A percentile compares a stretch with the other conserved stretches of the same genome.
These are phyloP conservation scores for Cordyceps cateniannulata DNA, from an alignment of 2,329 filamentous ascomycete genomes.

Conservation along the genomic window DNA sequence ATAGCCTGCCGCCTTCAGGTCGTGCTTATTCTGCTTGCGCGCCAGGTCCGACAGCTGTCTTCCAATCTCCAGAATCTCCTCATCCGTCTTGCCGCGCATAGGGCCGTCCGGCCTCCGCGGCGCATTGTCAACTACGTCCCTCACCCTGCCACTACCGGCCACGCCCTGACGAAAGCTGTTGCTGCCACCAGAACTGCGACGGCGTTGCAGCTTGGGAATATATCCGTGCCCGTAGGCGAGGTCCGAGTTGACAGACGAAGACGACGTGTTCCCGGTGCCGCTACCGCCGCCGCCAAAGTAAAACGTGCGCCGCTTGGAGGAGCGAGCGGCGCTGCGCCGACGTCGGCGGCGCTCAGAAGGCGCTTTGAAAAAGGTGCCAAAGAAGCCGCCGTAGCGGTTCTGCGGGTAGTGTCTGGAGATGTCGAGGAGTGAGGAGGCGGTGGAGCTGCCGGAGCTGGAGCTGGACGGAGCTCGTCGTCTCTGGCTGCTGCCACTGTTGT, in stretches of 20 bases:
- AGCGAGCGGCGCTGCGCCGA: constrained; percentile 12
- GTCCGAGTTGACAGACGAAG: constrained; percentile 61
- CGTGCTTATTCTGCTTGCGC: constrained; percentile 43
- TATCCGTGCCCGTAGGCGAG: constrained; percentile 61
- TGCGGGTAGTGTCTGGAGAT: constrained; percentile 51
- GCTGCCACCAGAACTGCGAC: constrained; percentile 14
- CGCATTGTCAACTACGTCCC: neutral
- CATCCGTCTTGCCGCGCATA: constrained; percentile 39
- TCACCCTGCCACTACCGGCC: neutral
- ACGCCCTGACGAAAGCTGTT: constrained; percentile 17
- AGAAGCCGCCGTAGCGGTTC: constrained; percentile 45
- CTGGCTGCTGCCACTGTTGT: neutral
- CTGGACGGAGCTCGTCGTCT: constrained; percentile 16
- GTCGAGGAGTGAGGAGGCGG: constrained; percentile 56
- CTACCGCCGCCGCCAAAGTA: constrained; percentile 34
- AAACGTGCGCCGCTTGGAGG: constrained; percentile 24
- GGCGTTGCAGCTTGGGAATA: constrained; percentile 33
- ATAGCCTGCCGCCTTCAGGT: constrained; percentile 35
- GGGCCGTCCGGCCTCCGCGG: constrained; percentile 1
- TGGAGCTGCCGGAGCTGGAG: constrained; percentile 36
- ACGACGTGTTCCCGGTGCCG: constrained; percentile 48
- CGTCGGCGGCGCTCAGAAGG: constrained; percentile 48
- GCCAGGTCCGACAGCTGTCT: constrained; percentile 48
- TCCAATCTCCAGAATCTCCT: constrained; percentile 51
- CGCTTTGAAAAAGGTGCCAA: constrained; percentile 58